These are phyloP conservation scores for Pilaira anomala DNA, from an alignment of 192 early-diverging fungal species.

Conservation along the genomic window DNA sequence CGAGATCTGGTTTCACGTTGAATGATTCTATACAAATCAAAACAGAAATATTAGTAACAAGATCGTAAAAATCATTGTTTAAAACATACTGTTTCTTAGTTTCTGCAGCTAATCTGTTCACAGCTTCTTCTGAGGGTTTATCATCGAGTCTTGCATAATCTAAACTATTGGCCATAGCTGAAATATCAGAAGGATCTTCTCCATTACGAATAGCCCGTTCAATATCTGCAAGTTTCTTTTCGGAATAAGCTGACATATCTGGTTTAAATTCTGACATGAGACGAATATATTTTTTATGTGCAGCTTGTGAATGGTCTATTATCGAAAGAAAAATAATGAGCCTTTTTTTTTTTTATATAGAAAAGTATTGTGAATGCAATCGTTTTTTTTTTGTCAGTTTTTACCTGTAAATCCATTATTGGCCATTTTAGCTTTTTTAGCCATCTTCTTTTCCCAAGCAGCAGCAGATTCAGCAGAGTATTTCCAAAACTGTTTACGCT, in stretches of 20 bases:
- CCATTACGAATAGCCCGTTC: slow-evolving; percentile 30
- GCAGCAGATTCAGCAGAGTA: slow-evolving; percentile 88
- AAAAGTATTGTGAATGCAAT: too few species aligned
- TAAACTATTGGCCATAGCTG: slow-evolving; percentile 62
- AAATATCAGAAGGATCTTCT: slow-evolving; percentile 33
- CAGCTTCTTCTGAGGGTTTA: slow-evolving; percentile 59
- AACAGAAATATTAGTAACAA: slow-evolving; percentile 3
- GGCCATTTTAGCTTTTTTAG: slow-evolving; percentile 56
- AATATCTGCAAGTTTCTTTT: slow-evolving; percentile 54
- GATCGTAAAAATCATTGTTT: background rate
- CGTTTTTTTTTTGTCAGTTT: background rate
- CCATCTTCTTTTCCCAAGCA: slow-evolving; percentile 79
- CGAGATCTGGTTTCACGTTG: slow-evolving; percentile 62
- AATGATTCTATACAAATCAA: slow-evolving; percentile 42
- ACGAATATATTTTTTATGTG: slow-evolving; percentile 85
- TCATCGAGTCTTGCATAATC: slow-evolving; percentile 56
- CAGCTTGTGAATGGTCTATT: slow-evolving; percentile 76
- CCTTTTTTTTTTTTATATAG: background rate
- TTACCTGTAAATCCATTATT: slow-evolving; percentile 83
- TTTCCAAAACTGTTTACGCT: slow-evolving; percentile 75
- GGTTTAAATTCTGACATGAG: slow-evolving; percentile 81
- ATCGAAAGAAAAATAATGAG: background rate
- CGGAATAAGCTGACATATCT: slow-evolving; percentile 70
- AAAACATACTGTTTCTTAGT: slow-evolving; percentile 70
- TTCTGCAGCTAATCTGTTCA: slow-evolving; percentile 68